Percentiles rank a stretch among this genome's conserved stretches.
These are phyloP conservation scores for Drechslera avenae DNA, from an alignment of 2,329 filamentous ascomycete species.

Conservation along the genomic window DNA sequence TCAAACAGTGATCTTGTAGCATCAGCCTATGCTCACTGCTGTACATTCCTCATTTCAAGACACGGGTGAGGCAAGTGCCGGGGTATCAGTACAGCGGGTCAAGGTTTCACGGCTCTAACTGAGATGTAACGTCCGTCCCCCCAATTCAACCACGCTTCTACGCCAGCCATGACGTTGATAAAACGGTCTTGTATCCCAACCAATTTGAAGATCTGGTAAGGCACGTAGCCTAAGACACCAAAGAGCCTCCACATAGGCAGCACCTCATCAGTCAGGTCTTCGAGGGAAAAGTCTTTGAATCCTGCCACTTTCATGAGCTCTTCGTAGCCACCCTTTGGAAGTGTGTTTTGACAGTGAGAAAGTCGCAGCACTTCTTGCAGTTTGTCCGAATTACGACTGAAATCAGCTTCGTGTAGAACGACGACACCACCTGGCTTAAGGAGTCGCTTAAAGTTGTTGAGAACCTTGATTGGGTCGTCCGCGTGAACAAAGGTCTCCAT, in stretches of 20 bases:
- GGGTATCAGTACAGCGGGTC: conserved; percentile 6
- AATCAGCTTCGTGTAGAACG: conserved; percentile 49
- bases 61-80: conserved; percentile 4
- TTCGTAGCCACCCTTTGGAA: conserved; percentile 47
- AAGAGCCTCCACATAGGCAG: conserved; percentile 57
- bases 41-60: conserved; percentile 4
- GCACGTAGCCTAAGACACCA: conserved; percentile 53
- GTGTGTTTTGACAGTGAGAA: conserved; percentile 28
- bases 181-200: conserved; percentile 54
- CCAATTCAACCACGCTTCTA: conserved; percentile 41
- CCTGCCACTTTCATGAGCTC: conserved; percentile 45
- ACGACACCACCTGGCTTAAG: conserved; percentile 56
- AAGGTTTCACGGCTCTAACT: conserved; percentile 23
- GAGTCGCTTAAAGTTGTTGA: conserved; percentile 55
- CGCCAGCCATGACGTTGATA: conserved; percentile 57
- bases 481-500: conserved; percentile 64
- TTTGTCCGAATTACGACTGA: conserved; percentile 19
- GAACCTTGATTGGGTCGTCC: conserved; percentile 52
- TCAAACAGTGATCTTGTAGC: too few species aligned
- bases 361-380: conserved; percentile 9
- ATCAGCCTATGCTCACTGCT: not conserved
- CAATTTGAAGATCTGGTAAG: conserved; percentile 54
- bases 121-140: conserved; percentile 27
- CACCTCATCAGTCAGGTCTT: conserved; percentile 55
- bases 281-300: conserved; percentile 49